These are phyloP conservation scores for Colletotrichum kahawae DNA, from an alignment of 2,329 filamentous ascomycete genomes.

Conservation along the genomic window DNA sequence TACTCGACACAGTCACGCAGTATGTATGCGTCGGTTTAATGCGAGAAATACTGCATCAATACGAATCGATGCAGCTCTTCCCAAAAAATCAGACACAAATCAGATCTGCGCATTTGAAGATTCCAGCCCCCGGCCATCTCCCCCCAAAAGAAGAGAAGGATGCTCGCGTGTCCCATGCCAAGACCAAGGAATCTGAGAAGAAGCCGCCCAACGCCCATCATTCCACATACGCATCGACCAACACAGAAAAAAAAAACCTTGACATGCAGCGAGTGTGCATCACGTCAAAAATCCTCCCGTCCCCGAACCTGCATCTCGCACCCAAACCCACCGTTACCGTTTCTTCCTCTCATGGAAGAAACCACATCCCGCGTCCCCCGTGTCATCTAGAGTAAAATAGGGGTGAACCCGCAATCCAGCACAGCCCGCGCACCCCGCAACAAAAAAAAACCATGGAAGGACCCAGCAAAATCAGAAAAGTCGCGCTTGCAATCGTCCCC, in stretches of 20 bases:
- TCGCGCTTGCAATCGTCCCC: not conserved
- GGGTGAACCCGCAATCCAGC: not conserved
- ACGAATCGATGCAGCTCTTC: not conserved
- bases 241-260: not conserved
- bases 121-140: not conserved
- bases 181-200: not conserved
- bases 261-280: not conserved
- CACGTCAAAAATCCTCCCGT: not conserved
- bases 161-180: not conserved
- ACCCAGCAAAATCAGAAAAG: not conserved
- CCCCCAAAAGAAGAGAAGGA: not conserved
- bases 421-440: not conserved
- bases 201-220: not conserved
- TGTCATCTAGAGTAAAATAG: not conserved
- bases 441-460: not conserved
- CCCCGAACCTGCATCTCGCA: not conserved
- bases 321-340: not conserved
- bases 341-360: not conserved
- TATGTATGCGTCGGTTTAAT: not conserved
- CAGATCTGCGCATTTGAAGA: not conserved
- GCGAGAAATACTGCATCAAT: not conserved
- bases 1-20: not conserved
- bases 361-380: not conserved
- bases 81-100: not conserved
- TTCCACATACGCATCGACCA: not conserved